Evolutionary conservation across 2,329 filamentous ascomycete genomes (phyloP), one percentile per base, ranked within the genome.

Genomic region (Fusarium oligoseptatum): DNA sequence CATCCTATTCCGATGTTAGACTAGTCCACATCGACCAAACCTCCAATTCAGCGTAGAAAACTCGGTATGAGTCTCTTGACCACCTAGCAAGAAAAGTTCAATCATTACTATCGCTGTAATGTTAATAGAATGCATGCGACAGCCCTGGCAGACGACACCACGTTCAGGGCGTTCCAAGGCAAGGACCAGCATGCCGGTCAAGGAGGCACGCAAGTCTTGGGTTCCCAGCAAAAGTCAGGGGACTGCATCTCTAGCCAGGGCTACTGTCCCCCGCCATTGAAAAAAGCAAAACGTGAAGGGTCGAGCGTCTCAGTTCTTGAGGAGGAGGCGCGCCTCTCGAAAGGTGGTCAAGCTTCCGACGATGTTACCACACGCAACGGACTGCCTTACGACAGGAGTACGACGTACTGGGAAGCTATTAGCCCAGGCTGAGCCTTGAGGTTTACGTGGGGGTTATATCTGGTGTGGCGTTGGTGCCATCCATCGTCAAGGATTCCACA

Each of bases 221-320:
- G 73, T 60, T 70, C 68, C 64, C 39, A 64, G 63, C 39, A 20
- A 66, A 56, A 68, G 63, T 41, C 63, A 75, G 66, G 70, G 66
- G 52, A 65, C 64, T 65, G 72, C 68, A 70, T 74, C 52, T 70
- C 45, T 67, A 67, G 66, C 58, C 56, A 60, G 64, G 67, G 70
- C 57, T 73, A 60, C 34, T 64, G 64, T 70, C 55, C 70, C 72
- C 70, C 72, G 72, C 71, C 67, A 67, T 71, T 52, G 62, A 22
- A 63, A 77, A 77, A 76, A 77, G 72, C 60, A 74, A 77, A 74
- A 65, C 34, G 37, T 11, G 29, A 56, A 60, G 29, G 56, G 64
- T 50, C 62, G 58, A 32, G 68, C 60, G 70, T 67, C 66, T 61
- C 52, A 45, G 56, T 55, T 67, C 48, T 57, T 64, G 60, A 64